A percentile compares a stretch with the other conserved stretches of the same genome.
Conservation (phyloP, 345 rosid species). For the Syzygium aromaticum region DNA sequence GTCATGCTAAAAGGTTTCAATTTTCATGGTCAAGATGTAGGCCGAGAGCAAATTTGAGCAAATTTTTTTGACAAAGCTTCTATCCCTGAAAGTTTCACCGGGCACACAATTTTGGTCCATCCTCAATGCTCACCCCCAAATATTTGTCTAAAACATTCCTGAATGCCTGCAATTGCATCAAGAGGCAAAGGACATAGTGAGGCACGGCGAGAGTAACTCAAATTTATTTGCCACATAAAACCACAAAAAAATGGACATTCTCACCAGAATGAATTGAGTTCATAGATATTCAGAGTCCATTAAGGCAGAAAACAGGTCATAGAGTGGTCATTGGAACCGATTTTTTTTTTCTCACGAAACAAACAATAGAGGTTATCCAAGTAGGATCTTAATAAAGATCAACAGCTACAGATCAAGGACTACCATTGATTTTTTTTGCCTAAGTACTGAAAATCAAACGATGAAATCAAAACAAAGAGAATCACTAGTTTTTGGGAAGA, state of each 20-base stretch:
- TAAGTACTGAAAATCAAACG: neutral
- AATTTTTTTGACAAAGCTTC: neutral
- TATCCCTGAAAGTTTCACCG: neutral
- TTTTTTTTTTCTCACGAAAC: neutral
- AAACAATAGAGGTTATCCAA: neutral
- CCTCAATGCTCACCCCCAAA: slow-evolving; percentile 36
- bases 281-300: neutral
- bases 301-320: neutral
- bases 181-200: neutral
- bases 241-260: neutral
- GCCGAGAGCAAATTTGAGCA: neutral
- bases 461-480: neutral
- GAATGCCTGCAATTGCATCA: slow-evolving; percentile 46
- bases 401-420: neutral
- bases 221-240: neutral
- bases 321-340: neutral
- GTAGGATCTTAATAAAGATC: neutral
- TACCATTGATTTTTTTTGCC: neutral
- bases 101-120: neutral
- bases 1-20: neutral
- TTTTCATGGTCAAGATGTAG: neutral
- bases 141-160: slow-evolving; percentile 53
- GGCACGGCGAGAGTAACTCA: neutral
- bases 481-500: neutral
- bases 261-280: neutral